Evolutionary conservation across 2,329 filamentous ascomycete species (phyloP).

Genomic region (Cladosporium oxysporum): DNA sequence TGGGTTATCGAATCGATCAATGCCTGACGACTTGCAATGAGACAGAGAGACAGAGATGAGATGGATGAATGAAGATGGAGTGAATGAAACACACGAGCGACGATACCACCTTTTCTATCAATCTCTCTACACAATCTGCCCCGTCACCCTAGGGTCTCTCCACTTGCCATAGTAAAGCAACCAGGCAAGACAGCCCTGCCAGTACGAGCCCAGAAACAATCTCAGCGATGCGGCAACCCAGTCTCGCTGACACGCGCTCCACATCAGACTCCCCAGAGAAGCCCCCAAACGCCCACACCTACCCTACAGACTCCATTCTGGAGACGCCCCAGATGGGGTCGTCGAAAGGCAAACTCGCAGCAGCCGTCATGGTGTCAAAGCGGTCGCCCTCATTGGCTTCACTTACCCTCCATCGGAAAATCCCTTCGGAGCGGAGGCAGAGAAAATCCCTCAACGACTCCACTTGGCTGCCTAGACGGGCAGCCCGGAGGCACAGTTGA

Average conservation of each 20-base stretch:
- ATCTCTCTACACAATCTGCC: not conserved
- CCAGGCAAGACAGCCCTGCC: slow-evolving; percentile 16
- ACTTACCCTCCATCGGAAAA: slow-evolving; percentile 17
- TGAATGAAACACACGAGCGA: slow-evolving; percentile 11
- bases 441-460: slow-evolving; percentile 21
- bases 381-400: slow-evolving; percentile 12
- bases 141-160: slow-evolving; percentile 12
- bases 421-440: slow-evolving; percentile 18
- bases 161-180: slow-evolving; percentile 12
- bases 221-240: not conserved
- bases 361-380: slow-evolving; percentile 12
- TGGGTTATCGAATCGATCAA: not conserved
- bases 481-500: slow-evolving; percentile 17
- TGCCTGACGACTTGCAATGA: not conserved
- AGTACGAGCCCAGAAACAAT: slow-evolving; percentile 1
- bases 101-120: slow-evolving; percentile 19
- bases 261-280: not conserved
- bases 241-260: slow-evolving; percentile 8
- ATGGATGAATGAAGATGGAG: not conserved
- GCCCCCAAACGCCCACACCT: slow-evolving; percentile 16
- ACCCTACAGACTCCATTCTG: slow-evolving; percentile 11
- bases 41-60: slow-evolving; percentile 6
- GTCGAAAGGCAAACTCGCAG: slow-evolving; percentile 10
- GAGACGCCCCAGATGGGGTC: slow-evolving; percentile 17
- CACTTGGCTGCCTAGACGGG: slow-evolving; percentile 7